Conservation (phyloP, 257 asterid species). For the Echites panduratus region DNA sequence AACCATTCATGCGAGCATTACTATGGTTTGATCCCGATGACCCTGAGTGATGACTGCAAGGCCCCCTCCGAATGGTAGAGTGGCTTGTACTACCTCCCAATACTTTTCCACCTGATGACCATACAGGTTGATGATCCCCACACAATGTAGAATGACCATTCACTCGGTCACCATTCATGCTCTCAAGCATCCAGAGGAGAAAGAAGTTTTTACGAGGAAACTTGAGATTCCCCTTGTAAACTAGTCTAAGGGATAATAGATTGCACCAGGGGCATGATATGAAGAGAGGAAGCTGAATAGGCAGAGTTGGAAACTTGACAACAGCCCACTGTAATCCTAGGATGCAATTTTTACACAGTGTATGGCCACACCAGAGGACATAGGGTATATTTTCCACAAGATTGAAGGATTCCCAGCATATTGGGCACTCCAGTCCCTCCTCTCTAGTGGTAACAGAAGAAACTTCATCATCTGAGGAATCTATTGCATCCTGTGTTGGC, state of each 20-base stretch:
- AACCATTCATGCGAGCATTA: slow-evolving; percentile 22
- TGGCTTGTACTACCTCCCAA: slow-evolving; percentile 28
- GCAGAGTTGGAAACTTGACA: slow-evolving; percentile 66
- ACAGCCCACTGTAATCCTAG: slow-evolving; percentile 88
- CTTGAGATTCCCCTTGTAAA: slow-evolving; percentile 66
- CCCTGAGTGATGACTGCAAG: slow-evolving; percentile 29
- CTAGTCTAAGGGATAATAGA: slow-evolving; percentile 65
- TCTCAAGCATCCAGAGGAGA: slow-evolving; percentile 98
- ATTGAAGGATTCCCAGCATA: slow-evolving; percentile 94
- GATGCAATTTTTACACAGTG: slow-evolving; percentile 95
- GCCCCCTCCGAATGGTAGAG: slow-evolving; percentile 35
- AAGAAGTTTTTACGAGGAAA: slow-evolving; percentile 92
- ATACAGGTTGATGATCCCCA: slow-evolving; percentile 47
- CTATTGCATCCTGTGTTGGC: slow-evolving; percentile 41
- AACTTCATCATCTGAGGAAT: slow-evolving; percentile 71
- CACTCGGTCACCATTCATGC: slow-evolving; percentile 83
- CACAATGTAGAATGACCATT: slow-evolving; percentile 47
- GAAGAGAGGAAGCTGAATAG: slow-evolving; percentile 85
- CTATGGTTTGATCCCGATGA: slow-evolving; percentile 39
- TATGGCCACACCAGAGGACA: slow-evolving; percentile 94
- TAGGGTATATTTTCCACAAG: slow-evolving; percentile 87
- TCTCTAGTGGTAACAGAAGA: slow-evolving; percentile 59
- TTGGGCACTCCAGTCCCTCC: slow-evolving; percentile 85
- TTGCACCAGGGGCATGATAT: slow-evolving; percentile 97
- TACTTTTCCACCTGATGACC: slow-evolving; percentile 40